Evolutionary conservation across 768 basidiomycete genomes (phyloP), one percentile per base, ranked within the genome.

Genomic region (Naematelia encephala): DNA sequence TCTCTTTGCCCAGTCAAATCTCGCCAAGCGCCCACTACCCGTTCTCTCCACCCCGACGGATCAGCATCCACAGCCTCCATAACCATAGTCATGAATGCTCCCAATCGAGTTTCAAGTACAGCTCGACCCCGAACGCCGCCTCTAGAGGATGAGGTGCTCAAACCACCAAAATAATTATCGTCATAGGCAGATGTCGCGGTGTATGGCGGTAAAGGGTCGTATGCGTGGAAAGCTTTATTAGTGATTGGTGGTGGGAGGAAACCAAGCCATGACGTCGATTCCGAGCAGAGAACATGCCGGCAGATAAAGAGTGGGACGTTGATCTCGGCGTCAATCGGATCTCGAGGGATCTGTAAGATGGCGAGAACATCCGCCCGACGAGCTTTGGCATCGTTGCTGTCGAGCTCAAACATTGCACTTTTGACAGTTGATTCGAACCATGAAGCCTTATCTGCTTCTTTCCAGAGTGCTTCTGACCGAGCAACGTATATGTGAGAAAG

Each of bases 401-500:
- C 65, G 51, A 79, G 63, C 2, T 64, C 52, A 3, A 69, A 57
- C 30, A 84, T 81, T 8, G 81, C 78, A 0, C 77, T 62, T 1
- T 77, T 73, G 46, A 87, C 79, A 1, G 84, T 86, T n/a, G 78
- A 74, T 1, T 82, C 69, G 66, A 96, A 85, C 92, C 92, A 97
- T 0, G 81, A 72, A 1, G 82, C 69, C 28, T 82, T 80, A 0
- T 74, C 68, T 0, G 87, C 79, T 13, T 87, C 85, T 79, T 93
- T 97, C 92, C 92, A 98, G 1, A 94, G 74, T 0, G 85, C 74
- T 8, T 78, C 80, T 0, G 90, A 88, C 5, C 90, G 87, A 44
- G 87, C 84, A 2, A 83, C 89, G 74, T 98, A 98, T 22, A 97
- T 84, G 69, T 92, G 89, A 0, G 89, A 88, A 2, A 97, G 82